Evolutionary conservation across 257 asterid species (phyloP).

Genomic region (Przewalskia tangutica): DNA sequence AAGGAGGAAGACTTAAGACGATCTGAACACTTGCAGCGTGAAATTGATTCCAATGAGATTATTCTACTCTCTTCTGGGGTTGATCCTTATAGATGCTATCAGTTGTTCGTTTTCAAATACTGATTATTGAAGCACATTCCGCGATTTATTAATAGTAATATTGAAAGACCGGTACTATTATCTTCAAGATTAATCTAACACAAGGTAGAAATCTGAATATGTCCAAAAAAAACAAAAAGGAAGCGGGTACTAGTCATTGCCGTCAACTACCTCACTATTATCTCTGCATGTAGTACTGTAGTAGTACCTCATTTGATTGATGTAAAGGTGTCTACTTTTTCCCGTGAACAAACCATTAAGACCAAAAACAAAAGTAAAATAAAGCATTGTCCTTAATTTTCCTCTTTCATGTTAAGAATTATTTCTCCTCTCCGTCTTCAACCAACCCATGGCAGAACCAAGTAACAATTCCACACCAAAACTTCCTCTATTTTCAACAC

Average conservation of each 20-base stretch:
- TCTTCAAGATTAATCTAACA: too few relatives aligned
- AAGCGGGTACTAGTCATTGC: not conserved
- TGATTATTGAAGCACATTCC: too few relatives aligned
- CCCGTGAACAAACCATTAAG: not conserved
- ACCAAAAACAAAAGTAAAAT: not conserved
- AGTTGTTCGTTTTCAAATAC: too few relatives aligned
- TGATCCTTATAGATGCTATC: too few relatives aligned
- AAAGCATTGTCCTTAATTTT: not conserved
- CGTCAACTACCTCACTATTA: not conserved
- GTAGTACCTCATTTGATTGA: not conserved
- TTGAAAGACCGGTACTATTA: too few relatives aligned
- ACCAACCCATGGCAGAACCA: not conserved
- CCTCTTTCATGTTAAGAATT: not conserved
- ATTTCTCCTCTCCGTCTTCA: not conserved
- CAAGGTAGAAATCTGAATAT: too few relatives aligned
- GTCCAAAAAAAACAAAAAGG: too few relatives aligned
- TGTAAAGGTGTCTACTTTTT: not conserved
- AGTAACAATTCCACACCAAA: conserved; percentile 15
- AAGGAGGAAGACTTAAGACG: too few relatives aligned
- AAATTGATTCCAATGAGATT: too few relatives aligned
- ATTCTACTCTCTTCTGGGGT: too few relatives aligned
- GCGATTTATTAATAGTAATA: too few relatives aligned
- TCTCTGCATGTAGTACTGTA: not conserved
- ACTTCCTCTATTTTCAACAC: conserved; percentile 24
- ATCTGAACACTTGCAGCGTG: too few relatives aligned